A percentile compares a stretch with the other conserved stretches of the same genome.
phyloP scores from a whole-genome alignment of 768 basidiomycete genomes.

The Leccinum incarnatum region DNA sequence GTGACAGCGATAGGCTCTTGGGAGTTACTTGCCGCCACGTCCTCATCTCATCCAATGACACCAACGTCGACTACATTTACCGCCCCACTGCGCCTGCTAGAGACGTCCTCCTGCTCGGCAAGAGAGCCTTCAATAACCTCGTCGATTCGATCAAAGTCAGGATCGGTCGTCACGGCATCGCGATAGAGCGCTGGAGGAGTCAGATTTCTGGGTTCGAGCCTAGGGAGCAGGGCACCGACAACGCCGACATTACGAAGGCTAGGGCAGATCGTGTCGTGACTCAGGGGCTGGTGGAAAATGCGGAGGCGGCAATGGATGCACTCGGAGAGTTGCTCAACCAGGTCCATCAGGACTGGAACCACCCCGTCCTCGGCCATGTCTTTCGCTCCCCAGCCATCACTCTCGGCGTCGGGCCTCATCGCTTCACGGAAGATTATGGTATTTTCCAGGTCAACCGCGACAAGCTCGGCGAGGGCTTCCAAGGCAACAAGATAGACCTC shows the following conservation, averaged over 20 bases:
- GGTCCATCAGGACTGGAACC: background rate
- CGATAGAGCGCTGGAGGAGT: no score
- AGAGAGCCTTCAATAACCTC: background rate
- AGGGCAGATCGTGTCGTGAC: background rate
- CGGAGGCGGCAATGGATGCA: background rate
- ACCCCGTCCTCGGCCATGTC: background rate
- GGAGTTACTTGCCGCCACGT: background rate
- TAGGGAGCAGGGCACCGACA: no score
- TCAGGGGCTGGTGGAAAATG: background rate
- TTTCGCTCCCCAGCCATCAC: background rate
- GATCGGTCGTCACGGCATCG: background rate
- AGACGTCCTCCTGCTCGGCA: background rate
- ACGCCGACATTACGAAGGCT: no score
- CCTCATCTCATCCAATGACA: background rate
- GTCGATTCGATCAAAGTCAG: background rate
- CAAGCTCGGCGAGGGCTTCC: background rate
- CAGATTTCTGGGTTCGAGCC: no score
- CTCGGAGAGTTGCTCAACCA: background rate
- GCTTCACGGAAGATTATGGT: background rate
- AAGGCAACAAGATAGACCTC: background rate
- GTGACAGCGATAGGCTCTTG: background rate
- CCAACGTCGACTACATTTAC: background rate
- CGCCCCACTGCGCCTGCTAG: background rate
- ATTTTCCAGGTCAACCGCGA: background rate
- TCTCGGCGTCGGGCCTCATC: background rate